Base-by-base conservation (phyloP, 2,329 filamentous ascomycete species). In the Calonectria hongkongensis region DNA sequence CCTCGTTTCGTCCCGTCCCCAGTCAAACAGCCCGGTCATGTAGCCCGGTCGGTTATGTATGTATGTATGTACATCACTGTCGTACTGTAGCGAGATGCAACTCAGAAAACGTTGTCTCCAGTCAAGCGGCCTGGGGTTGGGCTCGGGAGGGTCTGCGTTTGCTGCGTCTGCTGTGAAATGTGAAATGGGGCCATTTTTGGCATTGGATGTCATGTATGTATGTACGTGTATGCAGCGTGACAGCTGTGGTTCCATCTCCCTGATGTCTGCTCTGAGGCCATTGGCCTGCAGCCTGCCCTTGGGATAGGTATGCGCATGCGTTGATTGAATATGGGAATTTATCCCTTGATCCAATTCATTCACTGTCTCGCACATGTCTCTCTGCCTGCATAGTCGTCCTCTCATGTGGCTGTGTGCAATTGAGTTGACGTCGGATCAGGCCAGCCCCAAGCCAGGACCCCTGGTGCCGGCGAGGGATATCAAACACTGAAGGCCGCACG, bases 401-500 rank as follows among this genome's bases (percentile, higher is more conserved):
- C n/a, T 39, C n/a, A 25, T 36, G 39, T 28, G 36, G 54, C 54
- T 60, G 36, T 41, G 30, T 25, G 36, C 56, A 67, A 63, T 27
- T 62, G 47, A 69, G 50, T 27, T 62, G 47, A 69, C 48, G 33
- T 41, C 66, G 54, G 36, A 33, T 58, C 48, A 63, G 66, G 45
- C 15, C 56, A 47, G 56, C n/a, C 47, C 27, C 54, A 33, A 33
- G 39, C 27, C 66, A 7, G 27, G 66, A 60, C 25, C 66, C 66
- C 25, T 63, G 56, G 41, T n/a, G 27, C 47, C 25, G 47, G 39
- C 45, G 66, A 69, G 47, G 58, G 58, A 54, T 64, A 51, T 66
- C 70, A 54, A 45, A 33, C 66, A 63, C 69, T 60, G 48, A 65
- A 65, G 51, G 50, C 62, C 60, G 45, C 68, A 56, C 25, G 54